These are phyloP conservation scores for Choricystis sp. DNA, from an alignment of 139 green algal genomes.

Conservation along the genomic window DNA sequence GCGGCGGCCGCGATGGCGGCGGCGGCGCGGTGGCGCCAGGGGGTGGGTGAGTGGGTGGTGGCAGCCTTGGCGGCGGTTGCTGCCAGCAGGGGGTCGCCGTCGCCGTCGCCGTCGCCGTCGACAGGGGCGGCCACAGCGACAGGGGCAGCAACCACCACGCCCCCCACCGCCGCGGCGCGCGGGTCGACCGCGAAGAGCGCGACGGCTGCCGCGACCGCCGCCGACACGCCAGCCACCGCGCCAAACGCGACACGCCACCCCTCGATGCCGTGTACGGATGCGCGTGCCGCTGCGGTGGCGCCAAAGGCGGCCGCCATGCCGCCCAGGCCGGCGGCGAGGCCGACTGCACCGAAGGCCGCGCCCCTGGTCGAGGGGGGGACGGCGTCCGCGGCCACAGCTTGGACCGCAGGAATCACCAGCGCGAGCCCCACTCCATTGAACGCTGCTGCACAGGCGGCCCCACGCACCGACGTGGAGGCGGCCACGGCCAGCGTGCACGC, in stretches of 20 bases:
- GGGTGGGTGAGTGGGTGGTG: no score
- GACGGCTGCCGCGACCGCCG: conserved; percentile 21
- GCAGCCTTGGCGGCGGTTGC: no score
- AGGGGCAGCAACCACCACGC: no score
- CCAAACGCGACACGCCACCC: conserved; percentile 53
- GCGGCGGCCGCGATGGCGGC: conserved; percentile 1
- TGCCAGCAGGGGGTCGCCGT: not conserved
- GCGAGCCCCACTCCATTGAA: conserved; percentile 19
- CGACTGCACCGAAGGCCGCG: conserved; percentile 13
- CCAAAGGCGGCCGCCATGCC: conserved; percentile 35
- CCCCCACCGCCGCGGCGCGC: not conserved
- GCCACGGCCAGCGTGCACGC: conserved; percentile 38
- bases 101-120: no score
- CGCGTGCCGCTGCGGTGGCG: conserved; percentile 31
- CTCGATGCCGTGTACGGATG: conserved; percentile 15
- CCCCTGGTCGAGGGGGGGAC: conserved; percentile 8
- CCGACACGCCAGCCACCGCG: conserved; percentile 24
- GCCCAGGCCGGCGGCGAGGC: conserved; percentile 15
- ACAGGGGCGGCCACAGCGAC: no score
- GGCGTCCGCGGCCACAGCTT: conserved; percentile 18
- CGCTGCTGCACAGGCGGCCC: conserved; percentile 8
- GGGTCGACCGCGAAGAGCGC: conserved; percentile 15
- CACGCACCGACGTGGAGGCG: not conserved
- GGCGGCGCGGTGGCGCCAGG: no score
- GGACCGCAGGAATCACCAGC: conserved; percentile 15